These are phyloP conservation scores for Aureobasidium mangrovei DNA, from an alignment of 2,329 filamentous ascomycete species.

Conservation along the genomic window DNA sequence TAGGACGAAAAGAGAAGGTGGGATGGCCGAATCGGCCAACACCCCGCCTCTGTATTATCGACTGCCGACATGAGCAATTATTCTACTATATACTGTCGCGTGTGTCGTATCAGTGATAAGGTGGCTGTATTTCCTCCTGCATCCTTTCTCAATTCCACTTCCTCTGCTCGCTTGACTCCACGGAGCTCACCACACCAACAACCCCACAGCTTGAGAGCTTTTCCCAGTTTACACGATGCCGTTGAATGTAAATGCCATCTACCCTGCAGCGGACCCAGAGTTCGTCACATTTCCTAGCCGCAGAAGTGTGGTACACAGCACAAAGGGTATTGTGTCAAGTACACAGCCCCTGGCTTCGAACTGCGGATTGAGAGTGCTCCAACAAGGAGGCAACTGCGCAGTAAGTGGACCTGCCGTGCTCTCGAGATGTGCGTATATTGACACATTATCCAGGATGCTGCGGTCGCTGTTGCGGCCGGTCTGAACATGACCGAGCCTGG, in stretches of 20 bases:
- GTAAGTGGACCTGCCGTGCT: conserved; percentile 42
- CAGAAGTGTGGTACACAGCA: conserved; percentile 87
- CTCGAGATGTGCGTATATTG: conserved; percentile 11
- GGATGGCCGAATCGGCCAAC: conserved; percentile 12
- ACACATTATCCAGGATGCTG: conserved; percentile 61
- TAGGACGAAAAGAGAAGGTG: conserved; percentile 12
- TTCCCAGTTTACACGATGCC: conserved; percentile 31
- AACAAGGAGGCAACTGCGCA: conserved; percentile 84
- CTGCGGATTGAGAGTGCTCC: conserved; percentile 77
- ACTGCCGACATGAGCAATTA: background rate
- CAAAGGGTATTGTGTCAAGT: conserved; percentile 81
- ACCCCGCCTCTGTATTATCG: background rate
- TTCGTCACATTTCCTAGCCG: conserved; percentile 66
- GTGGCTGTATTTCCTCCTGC: background rate
- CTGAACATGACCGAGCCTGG: conserved; percentile 90
- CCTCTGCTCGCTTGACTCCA: background rate
- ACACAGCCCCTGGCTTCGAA: conserved; percentile 83
- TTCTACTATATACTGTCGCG: background rate
- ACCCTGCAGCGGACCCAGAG: conserved; percentile 39
- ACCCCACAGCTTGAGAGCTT: background rate
- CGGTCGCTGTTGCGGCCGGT: conserved; percentile 84
- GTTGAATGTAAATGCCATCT: conserved; percentile 42
- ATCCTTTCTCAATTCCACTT: background rate
- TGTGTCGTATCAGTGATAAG: background rate
- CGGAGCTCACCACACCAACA: background rate